A percentile compares a stretch with the other conserved stretches of the same genome.
Evolutionary conservation across 1,284 basidiomycete species (phyloP).

Genomic region (Rhodofomes roseus): DNA sequence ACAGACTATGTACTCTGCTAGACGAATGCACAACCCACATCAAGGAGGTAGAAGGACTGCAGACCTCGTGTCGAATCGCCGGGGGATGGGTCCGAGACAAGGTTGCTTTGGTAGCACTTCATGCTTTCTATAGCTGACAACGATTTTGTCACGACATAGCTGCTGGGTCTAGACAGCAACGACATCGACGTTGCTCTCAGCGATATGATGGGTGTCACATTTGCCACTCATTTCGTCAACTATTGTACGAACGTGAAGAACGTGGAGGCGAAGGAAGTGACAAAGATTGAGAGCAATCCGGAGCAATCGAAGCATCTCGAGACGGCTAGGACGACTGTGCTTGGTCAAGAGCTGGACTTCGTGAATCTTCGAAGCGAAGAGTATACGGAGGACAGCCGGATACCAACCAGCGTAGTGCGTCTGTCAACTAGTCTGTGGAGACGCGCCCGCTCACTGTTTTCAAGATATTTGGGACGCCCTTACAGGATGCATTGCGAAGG

Average conservation of each 20-base stretch:
- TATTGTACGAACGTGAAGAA: slow-evolving; percentile 59
- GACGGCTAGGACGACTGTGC: slow-evolving; percentile 86
- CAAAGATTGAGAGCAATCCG: slow-evolving; percentile 91
- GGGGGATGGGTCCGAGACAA: slow-evolving; percentile 99
- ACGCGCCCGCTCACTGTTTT: background rate
- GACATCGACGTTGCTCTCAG: slow-evolving; percentile 95
- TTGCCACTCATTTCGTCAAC: slow-evolving; percentile 78
- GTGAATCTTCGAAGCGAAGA: slow-evolving; percentile 94
- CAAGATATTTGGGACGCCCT: slow-evolving; percentile 88
- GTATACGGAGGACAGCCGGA: slow-evolving; percentile 84
- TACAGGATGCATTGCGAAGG: slow-evolving; percentile 87
- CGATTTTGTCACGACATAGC: slow-evolving; percentile 40
- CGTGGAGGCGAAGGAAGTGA: slow-evolving; percentile 57
- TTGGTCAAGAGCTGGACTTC: slow-evolving; percentile 88
- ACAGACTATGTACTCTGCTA: slow-evolving; percentile 59
- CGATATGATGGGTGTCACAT: slow-evolving; percentile 87
- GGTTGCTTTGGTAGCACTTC: slow-evolving; percentile 38
- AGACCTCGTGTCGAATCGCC: slow-evolving; percentile 80
- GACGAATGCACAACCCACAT: slow-evolving; percentile 63
- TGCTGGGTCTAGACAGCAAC: slow-evolving; percentile 80
- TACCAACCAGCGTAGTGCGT: slow-evolving; percentile 83
- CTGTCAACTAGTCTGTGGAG: background rate
- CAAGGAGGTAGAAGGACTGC: slow-evolving; percentile 44
- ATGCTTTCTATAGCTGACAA: background rate
- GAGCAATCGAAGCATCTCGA: slow-evolving; percentile 98